Base-by-base conservation (phyloP, 176 grass and related monocot genomes). In the Oryza glumipatula region DNA sequence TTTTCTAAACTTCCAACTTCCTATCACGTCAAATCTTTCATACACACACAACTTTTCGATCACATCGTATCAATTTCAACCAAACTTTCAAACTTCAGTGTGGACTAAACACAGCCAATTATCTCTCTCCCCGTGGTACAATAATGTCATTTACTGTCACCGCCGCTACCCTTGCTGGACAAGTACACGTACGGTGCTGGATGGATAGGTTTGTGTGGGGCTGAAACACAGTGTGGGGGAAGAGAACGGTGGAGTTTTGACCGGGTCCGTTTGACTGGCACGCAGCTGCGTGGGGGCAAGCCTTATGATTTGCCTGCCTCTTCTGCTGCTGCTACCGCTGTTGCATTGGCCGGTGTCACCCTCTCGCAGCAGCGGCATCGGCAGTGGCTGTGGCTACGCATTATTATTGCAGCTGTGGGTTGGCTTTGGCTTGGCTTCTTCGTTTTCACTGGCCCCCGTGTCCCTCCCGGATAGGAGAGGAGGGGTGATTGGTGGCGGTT, bases 221-320 rank as follows among this genome's bases (percentile, higher is more conserved):
- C 17, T 58, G 19, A 58, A 58, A 4, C 5, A 41, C 54, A n/a
- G 54, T 21, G 17, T 5, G 56, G 80, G 36, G 24, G 30, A 32
- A 32, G 30, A 32, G 30, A 61, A 71, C 2, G 69, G 78, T 7
- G 85, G 46, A 61, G 77, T 36, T 24, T 88, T 88, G 80, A 84
- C 81, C 9, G 45, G 39, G 30, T 67, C 71, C 67, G 86, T 83
- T 88, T 88, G 86, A 88, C 80, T 58, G 54, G 54, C 54, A 58
- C 10, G 47, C 47, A 49, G 54, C 67, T 10, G 45, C 0, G 87
- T 75, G 81, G 87, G 73, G 28, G 47, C 66, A 13, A 12, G 67
- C 46, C 87, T 88, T 80, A 88, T 84, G 87, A 88, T 88, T 88
- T 88, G 81, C 81, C 68, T 76, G 65, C 73, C 9, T 69, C 69